Evolutionary conservation across 2,329 filamentous ascomycete species (phyloP).

Genomic region (Ceratocystis diversiconidia): DNA sequence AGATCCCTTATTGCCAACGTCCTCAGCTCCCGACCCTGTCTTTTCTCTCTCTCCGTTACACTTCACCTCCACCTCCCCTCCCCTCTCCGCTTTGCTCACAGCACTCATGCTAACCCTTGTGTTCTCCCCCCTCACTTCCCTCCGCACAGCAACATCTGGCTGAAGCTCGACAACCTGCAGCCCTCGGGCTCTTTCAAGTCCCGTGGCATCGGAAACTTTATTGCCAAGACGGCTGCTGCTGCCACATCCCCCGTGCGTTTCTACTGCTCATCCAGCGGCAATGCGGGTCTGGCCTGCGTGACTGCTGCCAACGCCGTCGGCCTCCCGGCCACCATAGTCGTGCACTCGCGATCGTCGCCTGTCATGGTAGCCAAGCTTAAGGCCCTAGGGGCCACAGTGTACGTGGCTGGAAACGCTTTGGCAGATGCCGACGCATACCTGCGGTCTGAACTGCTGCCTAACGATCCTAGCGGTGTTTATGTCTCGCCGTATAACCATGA

Average conservation of each 20-base stretch:
- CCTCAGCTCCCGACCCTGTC: not conserved
- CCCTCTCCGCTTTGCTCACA: not conserved
- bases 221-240: constrained; percentile 26
- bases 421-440: constrained; percentile 55
- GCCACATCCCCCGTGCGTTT: constrained; percentile 42
- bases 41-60: not conserved
- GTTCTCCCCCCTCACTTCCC: not conserved
- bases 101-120: not conserved
- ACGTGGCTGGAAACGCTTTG: constrained; percentile 55
- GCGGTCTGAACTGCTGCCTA: constrained; percentile 39
- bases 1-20: constrained; percentile 21
- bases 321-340: constrained; percentile 58
- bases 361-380: constrained; percentile 59
- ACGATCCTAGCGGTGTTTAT: constrained; percentile 43
- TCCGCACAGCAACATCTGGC: constrained; percentile 49
- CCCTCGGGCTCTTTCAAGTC: constrained; percentile 78
- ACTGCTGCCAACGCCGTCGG: constrained; percentile 52
- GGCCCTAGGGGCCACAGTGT: constrained; percentile 53
- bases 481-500: constrained; percentile 57
- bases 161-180: constrained; percentile 72
- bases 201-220: constrained; percentile 57
- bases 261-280: constrained; percentile 69
- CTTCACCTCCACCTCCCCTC: not conserved
- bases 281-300: constrained; percentile 71
- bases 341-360: constrained; percentile 50